Evolutionary conservation across 306 rosid genomes (phyloP), one percentile per base, ranked within the genome.

Genomic region (Citrullus colocynthis): DNA sequence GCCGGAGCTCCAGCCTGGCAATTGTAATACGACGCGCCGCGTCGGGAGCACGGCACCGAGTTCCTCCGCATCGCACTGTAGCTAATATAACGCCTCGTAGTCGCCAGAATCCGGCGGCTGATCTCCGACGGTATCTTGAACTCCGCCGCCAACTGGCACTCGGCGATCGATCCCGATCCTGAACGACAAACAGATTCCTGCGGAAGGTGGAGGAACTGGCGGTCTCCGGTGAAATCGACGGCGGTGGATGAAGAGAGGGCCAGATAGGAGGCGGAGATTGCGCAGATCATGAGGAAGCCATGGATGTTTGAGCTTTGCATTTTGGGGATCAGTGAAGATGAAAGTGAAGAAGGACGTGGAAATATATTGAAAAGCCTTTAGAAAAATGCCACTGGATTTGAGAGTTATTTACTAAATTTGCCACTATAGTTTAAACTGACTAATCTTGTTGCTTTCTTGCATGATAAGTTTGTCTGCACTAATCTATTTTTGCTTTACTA

Each of bases 1-100:
- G 98, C 97, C 91, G 84, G 96, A 78, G 90, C 97, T 3, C 98
- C 98, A 5, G 88, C 84, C 34, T 91, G 87, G 88, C 98, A 94
- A 78, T 94, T 94, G 87, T 91, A 94, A 80, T 94, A 94, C 24
- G 98, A 94, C 79, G 97, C 97, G 78, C 98, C 98, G 10, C 97
- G 97, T 14, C 93, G 39, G 39, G 39, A 36, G 39, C 39, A 36
- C 39, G 39, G 39, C 39, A 36, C 39, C 0, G 39, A 5, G 39
- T 36, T 36, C 39, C 39, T 36, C 39, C 39, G 39, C 39, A 36
- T 36, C 39, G 39, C 39, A 5, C 39, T 5, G 39, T 36, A 36
- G 39, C 39, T 36, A 5, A 36, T 36, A 0, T 36, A 36, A 36
- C 39, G 39, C 39, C 39, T 36, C 39, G 39, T 36, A 36, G 39